phyloP scores from a whole-genome alignment of 2,329 filamentous ascomycete species.

The Periconia macrospinosa region DNA sequence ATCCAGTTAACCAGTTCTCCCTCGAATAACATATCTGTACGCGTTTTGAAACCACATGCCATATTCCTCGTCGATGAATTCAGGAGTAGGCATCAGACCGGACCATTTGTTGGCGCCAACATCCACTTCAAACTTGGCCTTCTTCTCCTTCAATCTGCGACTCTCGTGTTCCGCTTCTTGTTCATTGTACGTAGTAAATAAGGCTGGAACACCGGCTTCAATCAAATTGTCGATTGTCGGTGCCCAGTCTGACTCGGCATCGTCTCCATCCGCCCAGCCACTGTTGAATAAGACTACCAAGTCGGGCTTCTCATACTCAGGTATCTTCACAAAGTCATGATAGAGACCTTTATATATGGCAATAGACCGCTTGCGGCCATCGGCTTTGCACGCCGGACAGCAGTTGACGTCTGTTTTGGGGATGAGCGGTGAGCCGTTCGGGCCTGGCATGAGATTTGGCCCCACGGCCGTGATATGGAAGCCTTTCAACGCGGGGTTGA shows the following conservation, averaged over 20 bases:
- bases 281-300: constrained; percentile 21
- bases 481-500: constrained; percentile 9
- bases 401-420: constrained; percentile 12
- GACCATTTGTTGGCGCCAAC: constrained; percentile 16
- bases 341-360: constrained; percentile 17
- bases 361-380: constrained; percentile 10
- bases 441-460: constrained; percentile 2
- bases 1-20: background rate
- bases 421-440: constrained; percentile 1
- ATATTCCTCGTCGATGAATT: constrained; percentile 19
- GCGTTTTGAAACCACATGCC: constrained; percentile 21
- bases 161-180: constrained; percentile 14
- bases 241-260: constrained; percentile 17
- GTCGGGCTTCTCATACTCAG: constrained; percentile 16
- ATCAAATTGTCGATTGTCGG: constrained; percentile 16
- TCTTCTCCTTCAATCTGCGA: constrained; percentile 6
- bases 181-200: constrained; percentile 20
- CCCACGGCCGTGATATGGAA: constrained; percentile 18
- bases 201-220: constrained; percentile 9
- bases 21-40: constrained; percentile 15
- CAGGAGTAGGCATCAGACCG: constrained; percentile 17
- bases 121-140: constrained; percentile 12
- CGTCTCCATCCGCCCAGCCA: constrained; percentile 17
- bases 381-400: constrained; percentile 13
- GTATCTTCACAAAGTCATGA: constrained; percentile 14